These are phyloP conservation scores for Vitis rupestris DNA, from an alignment of 164 flowering plant species.

Conservation along the genomic window DNA sequence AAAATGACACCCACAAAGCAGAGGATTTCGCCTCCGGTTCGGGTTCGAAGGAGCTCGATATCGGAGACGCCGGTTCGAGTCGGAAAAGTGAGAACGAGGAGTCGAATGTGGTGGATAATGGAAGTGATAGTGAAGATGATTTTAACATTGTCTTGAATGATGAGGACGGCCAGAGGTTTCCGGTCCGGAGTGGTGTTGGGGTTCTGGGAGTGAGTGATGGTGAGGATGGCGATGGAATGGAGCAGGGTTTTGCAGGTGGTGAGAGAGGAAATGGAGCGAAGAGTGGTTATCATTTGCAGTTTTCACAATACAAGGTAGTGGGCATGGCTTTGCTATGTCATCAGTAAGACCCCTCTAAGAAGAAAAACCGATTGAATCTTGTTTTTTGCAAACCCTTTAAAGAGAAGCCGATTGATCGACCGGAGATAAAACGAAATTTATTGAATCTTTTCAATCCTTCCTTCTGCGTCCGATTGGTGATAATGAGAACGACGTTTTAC, in stretches of 20 bases:
- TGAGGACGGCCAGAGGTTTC: constrained; percentile 28
- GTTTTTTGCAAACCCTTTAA: not conserved
- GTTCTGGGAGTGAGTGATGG: constrained; percentile 6
- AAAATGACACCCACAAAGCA: not conserved
- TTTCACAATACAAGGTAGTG: constrained; percentile 19
- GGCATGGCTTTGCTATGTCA: not conserved
- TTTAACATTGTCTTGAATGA: constrained; percentile 51
- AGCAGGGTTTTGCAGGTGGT: constrained; percentile 13
- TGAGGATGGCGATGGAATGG: constrained; percentile 25
- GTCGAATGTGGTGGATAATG: constrained; percentile 12
- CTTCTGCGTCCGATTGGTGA: not conserved
- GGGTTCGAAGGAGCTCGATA: not conserved
- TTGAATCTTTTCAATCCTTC: too few relatives aligned
- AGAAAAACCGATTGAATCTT: not conserved
- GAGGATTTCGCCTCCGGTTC: not conserved
- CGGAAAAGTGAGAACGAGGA: not conserved
- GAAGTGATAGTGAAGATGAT: constrained; percentile 62
- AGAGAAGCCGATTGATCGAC: too few relatives aligned
- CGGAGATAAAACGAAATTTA: too few relatives aligned
- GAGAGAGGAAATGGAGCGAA: constrained; percentile 26
- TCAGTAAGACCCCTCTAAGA: too few relatives aligned
- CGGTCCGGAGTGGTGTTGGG: constrained; percentile 5
- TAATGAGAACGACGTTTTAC: not conserved
- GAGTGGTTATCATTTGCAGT: constrained; percentile 21
- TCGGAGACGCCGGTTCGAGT: not conserved